Evolutionary conservation across 1,284 basidiomycete genomes (phyloP).

Genomic region (Rhodotorula sp.): DNA sequence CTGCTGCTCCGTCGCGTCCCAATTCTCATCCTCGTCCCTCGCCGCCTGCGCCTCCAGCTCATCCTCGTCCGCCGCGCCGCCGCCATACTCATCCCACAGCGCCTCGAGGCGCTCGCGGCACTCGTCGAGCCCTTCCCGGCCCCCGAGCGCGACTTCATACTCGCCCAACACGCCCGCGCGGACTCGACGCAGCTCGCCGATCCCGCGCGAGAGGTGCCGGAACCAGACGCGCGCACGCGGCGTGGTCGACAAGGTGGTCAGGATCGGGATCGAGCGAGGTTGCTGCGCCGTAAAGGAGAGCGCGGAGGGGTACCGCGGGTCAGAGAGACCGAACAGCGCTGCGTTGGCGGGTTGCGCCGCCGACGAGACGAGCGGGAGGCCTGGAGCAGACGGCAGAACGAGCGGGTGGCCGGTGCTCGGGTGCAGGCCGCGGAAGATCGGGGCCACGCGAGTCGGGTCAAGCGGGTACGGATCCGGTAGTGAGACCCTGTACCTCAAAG

Average conservation of each 20-base stretch:
- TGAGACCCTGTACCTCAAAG: slow-evolving; percentile 19
- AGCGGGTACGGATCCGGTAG: slow-evolving; percentile 30
- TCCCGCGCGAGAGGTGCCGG: background rate
- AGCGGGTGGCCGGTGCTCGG: slow-evolving; percentile 31
- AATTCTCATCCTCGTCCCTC: slow-evolving; percentile 28
- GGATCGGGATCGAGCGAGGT: slow-evolving; percentile 21
- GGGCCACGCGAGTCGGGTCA: background rate
- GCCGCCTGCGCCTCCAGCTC: slow-evolving; percentile 8
- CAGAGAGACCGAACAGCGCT: slow-evolving; percentile 29
- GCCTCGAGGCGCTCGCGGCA: slow-evolving; percentile 30
- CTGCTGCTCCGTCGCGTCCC: slow-evolving; percentile 15
- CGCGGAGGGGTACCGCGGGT: slow-evolving; percentile 17
- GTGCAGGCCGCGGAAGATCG: slow-evolving; percentile 33
- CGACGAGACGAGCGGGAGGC: slow-evolving; percentile 22
- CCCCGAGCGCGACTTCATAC: slow-evolving; percentile 21
- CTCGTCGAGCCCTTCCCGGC: slow-evolving; percentile 33
- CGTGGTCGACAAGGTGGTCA: slow-evolving; percentile 30
- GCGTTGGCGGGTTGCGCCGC: slow-evolving; percentile 1
- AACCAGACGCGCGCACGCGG: slow-evolving; percentile 24
- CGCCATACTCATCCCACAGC: slow-evolving; percentile 23
- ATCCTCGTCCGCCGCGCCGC: slow-evolving; percentile 9
- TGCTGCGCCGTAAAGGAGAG: slow-evolving; percentile 8
- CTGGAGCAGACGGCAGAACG: slow-evolving; percentile 3
- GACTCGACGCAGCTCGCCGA: slow-evolving; percentile 23
- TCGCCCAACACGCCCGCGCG: slow-evolving; percentile 19